Evolutionary conservation across 140 eudicot genomes (phyloP).

Genomic region (Cichorium intybus): DNA sequence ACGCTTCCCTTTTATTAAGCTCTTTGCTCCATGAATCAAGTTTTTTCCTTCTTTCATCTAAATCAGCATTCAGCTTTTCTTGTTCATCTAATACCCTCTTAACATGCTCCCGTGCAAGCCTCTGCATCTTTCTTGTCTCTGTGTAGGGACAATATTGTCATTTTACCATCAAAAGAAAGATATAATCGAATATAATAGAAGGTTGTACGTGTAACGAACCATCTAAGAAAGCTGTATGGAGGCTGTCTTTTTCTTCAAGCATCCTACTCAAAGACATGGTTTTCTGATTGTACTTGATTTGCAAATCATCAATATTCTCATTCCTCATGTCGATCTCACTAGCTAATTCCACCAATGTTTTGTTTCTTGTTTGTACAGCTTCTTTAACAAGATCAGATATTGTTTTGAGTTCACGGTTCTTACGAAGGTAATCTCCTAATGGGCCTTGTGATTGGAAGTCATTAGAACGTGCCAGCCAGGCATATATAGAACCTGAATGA

Average conservation of each 20-base stretch:
- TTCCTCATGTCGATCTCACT: conserved; percentile 69
- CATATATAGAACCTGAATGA: conserved; percentile 48
- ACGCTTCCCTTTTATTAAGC: conserved; percentile 68
- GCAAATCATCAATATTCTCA: conserved; percentile 61
- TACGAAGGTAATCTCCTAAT: conserved; percentile 72
- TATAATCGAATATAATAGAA: no score
- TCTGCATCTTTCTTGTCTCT: conserved; percentile 88
- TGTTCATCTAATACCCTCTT: conserved; percentile 75
- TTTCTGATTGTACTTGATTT: conserved; percentile 55
- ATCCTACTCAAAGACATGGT: conserved; percentile 55
- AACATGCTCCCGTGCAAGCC: conserved; percentile 60
- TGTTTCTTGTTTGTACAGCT: conserved; percentile 38
- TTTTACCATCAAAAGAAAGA: conserved; percentile 3
- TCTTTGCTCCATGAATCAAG: conserved; percentile 79
- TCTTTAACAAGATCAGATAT: conserved; percentile 50
- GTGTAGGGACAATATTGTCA: conserved; percentile 17
- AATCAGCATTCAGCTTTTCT: conserved; percentile 54
- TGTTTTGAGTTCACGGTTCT: conserved; percentile 48
- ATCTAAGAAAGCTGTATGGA: conserved; percentile 63
- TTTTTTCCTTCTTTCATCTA: conserved; percentile 54
- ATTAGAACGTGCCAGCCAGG: conserved; percentile 81
- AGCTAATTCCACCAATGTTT: conserved; percentile 51
- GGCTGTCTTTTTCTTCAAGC: conserved; percentile 70
- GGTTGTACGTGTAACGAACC: no score
- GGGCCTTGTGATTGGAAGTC: conserved; percentile 61